Conservation (phyloP, 169 alveolate genomes). For the Babesia divergens region DNA sequence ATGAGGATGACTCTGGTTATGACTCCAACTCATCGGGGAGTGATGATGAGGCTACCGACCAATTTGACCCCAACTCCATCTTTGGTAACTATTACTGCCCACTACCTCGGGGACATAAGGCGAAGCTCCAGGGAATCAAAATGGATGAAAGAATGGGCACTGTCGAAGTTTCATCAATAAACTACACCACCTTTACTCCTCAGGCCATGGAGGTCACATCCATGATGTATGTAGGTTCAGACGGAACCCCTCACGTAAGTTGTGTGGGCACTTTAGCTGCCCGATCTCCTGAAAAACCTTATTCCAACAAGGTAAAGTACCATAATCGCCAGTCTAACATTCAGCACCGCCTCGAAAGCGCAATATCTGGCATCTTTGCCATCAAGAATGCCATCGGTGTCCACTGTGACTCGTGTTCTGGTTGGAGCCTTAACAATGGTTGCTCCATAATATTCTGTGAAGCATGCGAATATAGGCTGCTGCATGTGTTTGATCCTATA, state of each 20-base stretch:
- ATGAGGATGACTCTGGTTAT: background rate
- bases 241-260: slow-evolving; percentile 17
- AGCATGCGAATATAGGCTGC: slow-evolving; percentile 38
- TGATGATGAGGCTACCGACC: background rate
- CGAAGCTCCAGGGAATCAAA: background rate
- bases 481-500: slow-evolving; percentile 17
- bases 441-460: slow-evolving; percentile 38
- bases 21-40: background rate
- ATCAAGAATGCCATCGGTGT: slow-evolving; percentile 40
- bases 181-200: background rate
- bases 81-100: slow-evolving; percentile 54
- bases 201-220: slow-evolving; percentile 2
- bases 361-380: slow-evolving; percentile 26
- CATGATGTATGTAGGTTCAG: slow-evolving; percentile 4
- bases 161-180: background rate
- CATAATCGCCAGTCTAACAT: slow-evolving; percentile 1
- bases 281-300: background rate
- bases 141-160: background rate
- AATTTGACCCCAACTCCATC: slow-evolving; percentile 34
- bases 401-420: slow-evolving; percentile 40
- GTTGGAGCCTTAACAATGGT: slow-evolving; percentile 61
- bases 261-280: slow-evolving; percentile 22
- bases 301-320: background rate
- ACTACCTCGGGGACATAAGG: background rate
- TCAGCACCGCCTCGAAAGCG: slow-evolving; percentile 16